Evolutionary conservation across 352 stramenopile species (phyloP).

Genomic region (Phytopythium mirpurense): DNA sequence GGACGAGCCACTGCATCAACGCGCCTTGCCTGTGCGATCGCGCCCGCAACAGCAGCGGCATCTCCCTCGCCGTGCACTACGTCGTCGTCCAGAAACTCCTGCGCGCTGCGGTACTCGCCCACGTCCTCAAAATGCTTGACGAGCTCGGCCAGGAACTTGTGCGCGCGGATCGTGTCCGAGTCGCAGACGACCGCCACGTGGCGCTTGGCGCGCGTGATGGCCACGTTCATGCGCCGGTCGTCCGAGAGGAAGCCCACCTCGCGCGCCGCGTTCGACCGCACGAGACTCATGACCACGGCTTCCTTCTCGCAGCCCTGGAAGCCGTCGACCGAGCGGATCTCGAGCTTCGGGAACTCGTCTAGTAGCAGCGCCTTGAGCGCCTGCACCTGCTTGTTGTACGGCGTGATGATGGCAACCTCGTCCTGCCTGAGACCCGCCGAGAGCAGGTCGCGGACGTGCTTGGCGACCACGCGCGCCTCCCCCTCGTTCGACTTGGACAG

Average conservation of each 20-base stretch:
- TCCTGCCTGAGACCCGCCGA: slow-evolving; percentile 73
- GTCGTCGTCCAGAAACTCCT: slow-evolving; percentile 75
- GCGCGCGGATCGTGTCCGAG: slow-evolving; percentile 88
- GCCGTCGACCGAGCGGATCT: slow-evolving; percentile 95
- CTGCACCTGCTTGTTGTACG: slow-evolving; percentile 98
- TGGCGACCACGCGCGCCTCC: slow-evolving; percentile 67
- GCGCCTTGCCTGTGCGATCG: not conserved
- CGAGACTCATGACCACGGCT: slow-evolving; percentile 97
- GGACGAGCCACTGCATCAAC: not conserved
- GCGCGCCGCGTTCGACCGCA: slow-evolving; percentile 88
- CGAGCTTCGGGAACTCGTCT: slow-evolving; percentile 57
- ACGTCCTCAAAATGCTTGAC: slow-evolving; percentile 91
- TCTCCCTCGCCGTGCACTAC: slow-evolving; percentile 28
- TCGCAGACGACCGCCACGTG: slow-evolving; percentile 95
- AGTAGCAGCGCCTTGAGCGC: slow-evolving; percentile 86
- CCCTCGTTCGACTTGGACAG: slow-evolving; percentile 77
- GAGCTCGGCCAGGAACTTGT: slow-evolving; percentile 90
- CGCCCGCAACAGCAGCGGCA: slow-evolving; percentile 8
- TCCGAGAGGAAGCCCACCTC: slow-evolving; percentile 96
- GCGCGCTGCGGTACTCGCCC: slow-evolving; percentile 87
- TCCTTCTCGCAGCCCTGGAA: slow-evolving; percentile 98
- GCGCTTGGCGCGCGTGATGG: slow-evolving; percentile 94
- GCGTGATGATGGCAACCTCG: slow-evolving; percentile 97
- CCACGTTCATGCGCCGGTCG: slow-evolving; percentile 97
- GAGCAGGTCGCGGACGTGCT: slow-evolving; percentile 87